These are phyloP conservation scores for Lanmaoa rubissima DNA, from an alignment of 768 basidiomycete species.

Conservation along the genomic window DNA sequence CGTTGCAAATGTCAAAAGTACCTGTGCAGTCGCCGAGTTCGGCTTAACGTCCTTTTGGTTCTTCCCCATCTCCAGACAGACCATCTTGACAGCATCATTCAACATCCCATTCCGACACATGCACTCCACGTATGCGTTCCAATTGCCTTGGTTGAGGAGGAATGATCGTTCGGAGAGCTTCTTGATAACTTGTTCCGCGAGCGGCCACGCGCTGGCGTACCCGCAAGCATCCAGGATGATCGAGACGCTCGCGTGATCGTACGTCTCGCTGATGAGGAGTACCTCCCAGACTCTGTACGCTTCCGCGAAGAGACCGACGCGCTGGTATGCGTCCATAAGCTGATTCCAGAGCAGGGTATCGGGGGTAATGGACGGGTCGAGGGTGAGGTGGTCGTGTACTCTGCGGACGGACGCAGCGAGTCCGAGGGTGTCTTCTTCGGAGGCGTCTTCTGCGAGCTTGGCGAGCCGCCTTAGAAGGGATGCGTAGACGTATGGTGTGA, in stretches of 20 bases:
- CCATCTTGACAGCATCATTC: slow-evolving; percentile 62
- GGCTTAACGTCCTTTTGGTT: slow-evolving; percentile 43
- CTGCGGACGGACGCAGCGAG: slow-evolving; percentile 55
- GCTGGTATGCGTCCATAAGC: slow-evolving; percentile 87
- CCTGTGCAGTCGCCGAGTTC: slow-evolving; percentile 45
- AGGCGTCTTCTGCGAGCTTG: slow-evolving; percentile 37
- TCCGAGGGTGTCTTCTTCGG: slow-evolving; percentile 23
- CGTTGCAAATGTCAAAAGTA: slow-evolving; percentile 56
- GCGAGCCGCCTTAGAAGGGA: slow-evolving; percentile 60
- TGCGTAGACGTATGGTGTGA: slow-evolving; percentile 63
- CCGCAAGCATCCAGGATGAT: slow-evolving; percentile 88
- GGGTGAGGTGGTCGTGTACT: slow-evolving; percentile 72
- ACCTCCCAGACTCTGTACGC: slow-evolving; percentile 80
- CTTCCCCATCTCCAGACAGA: slow-evolving; percentile 64
- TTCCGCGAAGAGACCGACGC: slow-evolving; percentile 66
- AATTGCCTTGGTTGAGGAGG: slow-evolving; percentile 61
- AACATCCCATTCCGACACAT: slow-evolving; percentile 70
- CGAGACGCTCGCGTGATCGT: slow-evolving; percentile 65
- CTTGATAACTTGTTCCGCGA: slow-evolving; percentile 54
- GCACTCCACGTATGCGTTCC: slow-evolving; percentile 84
- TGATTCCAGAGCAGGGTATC: slow-evolving; percentile 74
- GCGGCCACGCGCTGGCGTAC: slow-evolving; percentile 46
- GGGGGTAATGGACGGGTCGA: slow-evolving; percentile 75
- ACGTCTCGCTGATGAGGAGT: slow-evolving; percentile 56
- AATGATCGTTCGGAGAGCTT: slow-evolving; percentile 51